Percentiles rank a stretch among this genome's conserved stretches.
Evolutionary conservation across 1,284 basidiomycete species (phyloP).

Genomic region (Ceratobasidium papillatum): DNA sequence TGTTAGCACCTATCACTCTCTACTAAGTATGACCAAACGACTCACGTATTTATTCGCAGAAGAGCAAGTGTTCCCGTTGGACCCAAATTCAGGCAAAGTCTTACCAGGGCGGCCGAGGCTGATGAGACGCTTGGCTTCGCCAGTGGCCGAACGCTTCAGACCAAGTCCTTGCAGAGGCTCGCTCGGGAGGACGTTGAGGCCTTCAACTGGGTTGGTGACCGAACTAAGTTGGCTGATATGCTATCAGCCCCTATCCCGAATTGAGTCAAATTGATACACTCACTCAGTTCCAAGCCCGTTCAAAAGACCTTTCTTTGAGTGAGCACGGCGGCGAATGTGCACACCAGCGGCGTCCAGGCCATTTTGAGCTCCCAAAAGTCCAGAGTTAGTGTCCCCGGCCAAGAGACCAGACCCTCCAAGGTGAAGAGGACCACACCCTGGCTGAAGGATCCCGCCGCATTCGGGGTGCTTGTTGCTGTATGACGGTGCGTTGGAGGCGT

Average conservation of each 20-base stretch:
- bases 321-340: background rate
- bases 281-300: background rate
- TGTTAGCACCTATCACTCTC: background rate
- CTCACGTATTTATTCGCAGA: constrained; percentile 21
- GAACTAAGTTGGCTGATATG: background rate
- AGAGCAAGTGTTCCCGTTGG: constrained; percentile 1
- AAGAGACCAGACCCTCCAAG: background rate
- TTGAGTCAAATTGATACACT: background rate
- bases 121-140: constrained; percentile 3
- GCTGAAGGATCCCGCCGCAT: background rate
- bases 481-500: background rate
- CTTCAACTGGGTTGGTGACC: background rate
- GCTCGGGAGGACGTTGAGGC: background rate
- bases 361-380: constrained; percentile 8
- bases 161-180: constrained; percentile 16
- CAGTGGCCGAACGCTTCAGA: constrained; percentile 3
- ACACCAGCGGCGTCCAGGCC: constrained; percentile 6
- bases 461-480: constrained; percentile 13
- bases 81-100: background rate
- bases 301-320: constrained; percentile 12
- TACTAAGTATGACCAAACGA: background rate
- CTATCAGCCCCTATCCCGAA: background rate
- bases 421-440: constrained; percentile 21
- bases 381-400: background rate
- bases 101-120: constrained; percentile 17